phyloP scores from a whole-genome alignment of 768 basidiomycete species.

The Mycena latifolia region DNA sequence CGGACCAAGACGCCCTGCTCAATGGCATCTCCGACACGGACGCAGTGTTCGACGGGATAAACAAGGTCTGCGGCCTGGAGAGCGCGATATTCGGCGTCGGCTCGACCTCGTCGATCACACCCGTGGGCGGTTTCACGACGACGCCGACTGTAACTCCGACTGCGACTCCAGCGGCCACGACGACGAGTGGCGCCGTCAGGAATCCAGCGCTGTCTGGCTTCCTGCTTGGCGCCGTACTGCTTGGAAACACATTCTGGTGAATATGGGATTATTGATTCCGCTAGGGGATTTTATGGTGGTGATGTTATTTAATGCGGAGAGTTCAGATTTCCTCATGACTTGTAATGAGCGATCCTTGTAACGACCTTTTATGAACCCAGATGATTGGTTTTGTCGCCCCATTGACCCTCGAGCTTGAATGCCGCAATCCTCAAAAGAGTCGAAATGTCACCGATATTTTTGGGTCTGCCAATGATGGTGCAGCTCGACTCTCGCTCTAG shows the following conservation, averaged over 20 bases:
- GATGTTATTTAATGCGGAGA: not conserved
- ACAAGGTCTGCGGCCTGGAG: conserved; percentile 63
- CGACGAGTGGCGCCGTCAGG: not conserved
- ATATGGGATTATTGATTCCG: too few species aligned
- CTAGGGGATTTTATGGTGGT: not conserved
- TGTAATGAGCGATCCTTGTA: conserved; percentile 13
- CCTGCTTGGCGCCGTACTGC: not conserved
- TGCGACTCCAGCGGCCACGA: not conserved
- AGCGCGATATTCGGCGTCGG: conserved; percentile 67
- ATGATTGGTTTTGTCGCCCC: not conserved
- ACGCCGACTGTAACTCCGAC: conserved; percentile 21
- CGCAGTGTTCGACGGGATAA: conserved; percentile 61
- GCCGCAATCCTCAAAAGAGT: too few species aligned
- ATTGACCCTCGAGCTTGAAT: too few species aligned
- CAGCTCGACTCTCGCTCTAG: too few species aligned
- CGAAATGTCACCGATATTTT: too few species aligned
- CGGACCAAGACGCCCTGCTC: conserved; percentile 67
- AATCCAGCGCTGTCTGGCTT: not conserved
- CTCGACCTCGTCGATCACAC: conserved; percentile 48
- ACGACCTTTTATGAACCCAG: conserved; percentile 22
- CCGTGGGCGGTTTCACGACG: conserved; percentile 26
- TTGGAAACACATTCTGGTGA: not conserved
- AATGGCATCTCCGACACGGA: conserved; percentile 62
- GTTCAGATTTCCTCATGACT: conserved; percentile 9
- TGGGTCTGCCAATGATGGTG: too few species aligned